Evolutionary conservation across 371 early-diverging fungal species (phyloP).

Genomic region (Mortierella sp.): DNA sequence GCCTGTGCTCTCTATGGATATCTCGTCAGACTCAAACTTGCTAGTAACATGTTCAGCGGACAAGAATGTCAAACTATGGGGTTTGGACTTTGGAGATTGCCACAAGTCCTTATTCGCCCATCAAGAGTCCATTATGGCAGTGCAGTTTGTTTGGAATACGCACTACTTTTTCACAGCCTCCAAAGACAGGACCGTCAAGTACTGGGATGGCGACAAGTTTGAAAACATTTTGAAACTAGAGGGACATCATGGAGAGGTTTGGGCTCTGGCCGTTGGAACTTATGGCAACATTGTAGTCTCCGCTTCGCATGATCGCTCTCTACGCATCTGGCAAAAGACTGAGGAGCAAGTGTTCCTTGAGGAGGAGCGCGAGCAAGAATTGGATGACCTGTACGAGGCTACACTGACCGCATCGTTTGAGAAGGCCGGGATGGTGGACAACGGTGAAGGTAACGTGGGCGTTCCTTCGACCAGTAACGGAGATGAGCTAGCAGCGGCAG

Average conservation of each 20-base stretch:
- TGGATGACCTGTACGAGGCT: constrained; percentile 89
- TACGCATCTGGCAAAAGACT: constrained; percentile 94
- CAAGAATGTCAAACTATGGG: constrained; percentile 98
- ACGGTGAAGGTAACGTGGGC: constrained; percentile 53
- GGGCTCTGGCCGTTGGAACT: constrained; percentile 89
- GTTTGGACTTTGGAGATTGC: constrained; percentile 98
- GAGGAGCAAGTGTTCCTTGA: constrained; percentile 94
- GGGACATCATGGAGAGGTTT: constrained; percentile 93
- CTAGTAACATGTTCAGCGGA: constrained; percentile 94
- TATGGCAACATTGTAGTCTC: constrained; percentile 88
- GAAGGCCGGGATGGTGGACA: constrained; percentile 63
- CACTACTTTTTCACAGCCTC: constrained; percentile 93
- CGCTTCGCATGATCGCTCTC: constrained; percentile 90
- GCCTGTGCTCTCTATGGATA: constrained; percentile 95
- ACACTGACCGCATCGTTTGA: constrained; percentile 77
- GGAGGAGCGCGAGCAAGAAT: constrained; percentile 95
- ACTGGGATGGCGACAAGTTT: constrained; percentile 98
- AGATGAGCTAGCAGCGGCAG: constrained; percentile 79
- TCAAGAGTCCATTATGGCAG: constrained; percentile 88
- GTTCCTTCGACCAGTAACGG: constrained; percentile 49
- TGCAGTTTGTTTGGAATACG: constrained; percentile 91
- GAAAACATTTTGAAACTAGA: constrained; percentile 92
- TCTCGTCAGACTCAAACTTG: constrained; percentile 90
- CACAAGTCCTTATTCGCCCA: constrained; percentile 94
- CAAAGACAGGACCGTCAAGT: constrained; percentile 91